Evolutionary conservation across 2,329 filamentous ascomycete genomes (phyloP).

Genomic region (Fusarium decemcellulare): DNA sequence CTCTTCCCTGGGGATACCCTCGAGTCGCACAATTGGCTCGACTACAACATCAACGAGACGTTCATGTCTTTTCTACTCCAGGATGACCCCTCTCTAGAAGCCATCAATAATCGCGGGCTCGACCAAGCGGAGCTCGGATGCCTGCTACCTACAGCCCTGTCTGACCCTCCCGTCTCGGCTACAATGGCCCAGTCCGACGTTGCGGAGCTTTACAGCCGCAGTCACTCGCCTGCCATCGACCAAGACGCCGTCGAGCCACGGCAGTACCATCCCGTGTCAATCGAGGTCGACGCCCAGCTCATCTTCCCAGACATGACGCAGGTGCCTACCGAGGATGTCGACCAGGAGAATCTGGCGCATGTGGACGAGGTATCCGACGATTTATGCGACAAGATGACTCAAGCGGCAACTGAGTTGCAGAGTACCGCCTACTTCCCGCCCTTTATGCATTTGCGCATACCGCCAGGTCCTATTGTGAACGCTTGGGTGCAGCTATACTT

Average conservation of each 20-base stretch:
- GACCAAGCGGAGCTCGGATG: not conserved
- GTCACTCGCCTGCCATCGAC: conserved; percentile 6
- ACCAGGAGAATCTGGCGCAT: conserved; percentile 11
- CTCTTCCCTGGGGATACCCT: not conserved
- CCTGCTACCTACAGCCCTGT: not conserved
- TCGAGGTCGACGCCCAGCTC: conserved; percentile 15
- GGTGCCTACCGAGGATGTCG: not conserved
- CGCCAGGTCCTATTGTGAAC: conserved; percentile 3
- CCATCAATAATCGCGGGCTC: conserved; percentile 8
- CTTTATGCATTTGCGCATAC: conserved; percentile 11
- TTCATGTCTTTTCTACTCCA: not conserved
- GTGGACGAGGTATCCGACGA: conserved; percentile 4
- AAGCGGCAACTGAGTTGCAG: conserved; percentile 2
- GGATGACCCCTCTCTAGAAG: not conserved
- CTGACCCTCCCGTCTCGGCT: not conserved
- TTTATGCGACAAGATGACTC: not conserved
- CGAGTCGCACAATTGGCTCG: not conserved
- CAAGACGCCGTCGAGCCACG: conserved; percentile 9
- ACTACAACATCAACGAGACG: not conserved
- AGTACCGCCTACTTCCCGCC: not conserved
- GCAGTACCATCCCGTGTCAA: conserved; percentile 2
- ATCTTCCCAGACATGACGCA: not conserved
- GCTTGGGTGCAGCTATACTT: conserved; percentile 13
- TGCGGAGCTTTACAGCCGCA: conserved; percentile 11
- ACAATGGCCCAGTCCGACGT: conserved; percentile 2